Evolutionary conservation across 768 basidiomycete genomes (phyloP).

Genomic region (Russula compacta): DNA sequence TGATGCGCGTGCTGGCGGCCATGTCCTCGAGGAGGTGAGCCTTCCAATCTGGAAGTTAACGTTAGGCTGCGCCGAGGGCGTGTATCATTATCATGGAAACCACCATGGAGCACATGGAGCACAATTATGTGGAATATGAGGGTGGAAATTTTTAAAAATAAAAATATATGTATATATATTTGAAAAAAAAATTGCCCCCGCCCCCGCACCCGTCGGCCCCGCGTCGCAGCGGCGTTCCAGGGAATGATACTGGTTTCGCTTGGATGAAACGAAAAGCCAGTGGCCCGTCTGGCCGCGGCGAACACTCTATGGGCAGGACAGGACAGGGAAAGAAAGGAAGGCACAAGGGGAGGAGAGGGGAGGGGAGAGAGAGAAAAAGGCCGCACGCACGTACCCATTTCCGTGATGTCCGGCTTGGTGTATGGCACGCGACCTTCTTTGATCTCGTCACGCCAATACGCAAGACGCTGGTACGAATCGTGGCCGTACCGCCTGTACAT

Average conservation of each 20-base stretch:
- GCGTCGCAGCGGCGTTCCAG: too few species aligned
- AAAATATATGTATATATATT: too few species aligned
- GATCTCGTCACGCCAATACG: slow-evolving; percentile 5
- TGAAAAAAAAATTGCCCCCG: too few species aligned
- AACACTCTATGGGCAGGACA: neutral
- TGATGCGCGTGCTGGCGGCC: neutral
- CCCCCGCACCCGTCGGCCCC: too few species aligned
- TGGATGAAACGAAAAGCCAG: neutral
- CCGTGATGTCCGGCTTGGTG: neutral
- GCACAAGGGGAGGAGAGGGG: neutral
- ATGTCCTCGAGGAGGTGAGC: neutral
- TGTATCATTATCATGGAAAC: too few species aligned
- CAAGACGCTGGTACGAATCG: neutral
- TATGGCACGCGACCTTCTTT: slow-evolving; percentile 1
- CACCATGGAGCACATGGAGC: too few species aligned
- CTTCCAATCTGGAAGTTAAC: slow-evolving; percentile 4
- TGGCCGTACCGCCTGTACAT: slow-evolving; percentile 9
- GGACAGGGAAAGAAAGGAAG: neutral
- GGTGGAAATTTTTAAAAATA: too few species aligned
- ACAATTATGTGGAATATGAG: too few species aligned
- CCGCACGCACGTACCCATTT: slow-evolving; percentile 1
- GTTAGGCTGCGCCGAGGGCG: too few species aligned
- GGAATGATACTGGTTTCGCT: too few species aligned
- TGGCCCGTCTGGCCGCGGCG: neutral
- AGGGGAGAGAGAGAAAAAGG: neutral